A percentile compares a stretch with the other conserved stretches of the same genome.
Evolutionary conservation across 2,329 filamentous ascomycete genomes (phyloP).

Genomic region (Nemania sp.): DNA sequence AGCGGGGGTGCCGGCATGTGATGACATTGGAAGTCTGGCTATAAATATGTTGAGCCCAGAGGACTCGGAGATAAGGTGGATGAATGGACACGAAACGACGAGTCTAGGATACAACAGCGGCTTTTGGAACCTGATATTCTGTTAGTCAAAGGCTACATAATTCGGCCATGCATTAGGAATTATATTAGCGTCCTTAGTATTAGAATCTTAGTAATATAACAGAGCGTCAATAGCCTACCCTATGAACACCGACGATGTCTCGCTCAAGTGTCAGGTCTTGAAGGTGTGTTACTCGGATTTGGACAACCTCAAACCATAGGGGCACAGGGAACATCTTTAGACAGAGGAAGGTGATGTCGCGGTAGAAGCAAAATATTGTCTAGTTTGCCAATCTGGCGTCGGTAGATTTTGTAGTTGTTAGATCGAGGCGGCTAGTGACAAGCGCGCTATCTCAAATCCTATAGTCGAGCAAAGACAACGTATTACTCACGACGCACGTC

Average conservation of each 20-base stretch:
- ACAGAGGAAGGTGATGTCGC: too few species aligned
- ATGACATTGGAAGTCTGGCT: too few species aligned
- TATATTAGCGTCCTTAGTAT: neutral
- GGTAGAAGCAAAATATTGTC: neutral
- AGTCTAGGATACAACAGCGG: neutral
- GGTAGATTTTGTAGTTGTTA: neutral
- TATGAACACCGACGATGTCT: neutral
- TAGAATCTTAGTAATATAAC: neutral
- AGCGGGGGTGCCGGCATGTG: neutral
- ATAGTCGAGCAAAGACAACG: neutral
- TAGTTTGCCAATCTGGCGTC: neutral
- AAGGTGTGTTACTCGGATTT: too few species aligned
- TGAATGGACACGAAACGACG: neutral
- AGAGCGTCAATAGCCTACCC: neutral
- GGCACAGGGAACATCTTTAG: too few species aligned
- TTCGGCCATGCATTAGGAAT: neutral
- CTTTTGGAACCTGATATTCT: neutral
- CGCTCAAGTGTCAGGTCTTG: neutral
- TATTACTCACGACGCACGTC: slow-evolving; percentile 1
- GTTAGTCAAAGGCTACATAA: neutral
- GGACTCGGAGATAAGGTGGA: neutral
- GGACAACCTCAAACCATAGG: too few species aligned
- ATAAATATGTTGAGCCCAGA: neutral
- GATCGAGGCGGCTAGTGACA: neutral
- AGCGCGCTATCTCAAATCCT: neutral